Evolutionary conservation across 1,139 yeast species (phyloP).

Genomic region (Blastobotrys illinoisensis): DNA sequence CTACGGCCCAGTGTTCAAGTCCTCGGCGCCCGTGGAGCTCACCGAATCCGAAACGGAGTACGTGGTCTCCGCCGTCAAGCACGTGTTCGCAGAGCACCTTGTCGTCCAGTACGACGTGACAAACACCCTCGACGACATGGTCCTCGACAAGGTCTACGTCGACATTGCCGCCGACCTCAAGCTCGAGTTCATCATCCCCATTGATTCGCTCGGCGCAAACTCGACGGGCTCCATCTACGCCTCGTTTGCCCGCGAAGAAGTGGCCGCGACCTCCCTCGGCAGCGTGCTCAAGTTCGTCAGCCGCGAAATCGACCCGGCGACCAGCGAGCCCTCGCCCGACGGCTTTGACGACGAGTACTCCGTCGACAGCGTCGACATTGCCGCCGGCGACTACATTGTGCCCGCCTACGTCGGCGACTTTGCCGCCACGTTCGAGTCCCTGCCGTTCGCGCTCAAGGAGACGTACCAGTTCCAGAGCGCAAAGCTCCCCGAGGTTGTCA

Average conservation of each 20-base stretch:
- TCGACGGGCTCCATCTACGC: conserved; percentile 73
- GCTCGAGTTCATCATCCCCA: conserved; percentile 67
- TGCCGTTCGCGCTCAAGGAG: conserved; percentile 47
- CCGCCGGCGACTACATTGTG: conserved; percentile 74
- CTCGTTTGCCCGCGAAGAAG: conserved; percentile 52
- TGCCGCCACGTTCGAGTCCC: conserved; percentile 66
- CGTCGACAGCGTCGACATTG: conserved; percentile 70
- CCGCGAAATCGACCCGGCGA: conserved; percentile 73
- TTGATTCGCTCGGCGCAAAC: conserved; percentile 67
- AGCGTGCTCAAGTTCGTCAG: conserved; percentile 71
- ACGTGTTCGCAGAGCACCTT: conserved; percentile 67
- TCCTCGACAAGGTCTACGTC: conserved; percentile 73
- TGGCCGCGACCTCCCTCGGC: conserved; percentile 48
- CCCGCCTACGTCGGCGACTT: conserved; percentile 81
- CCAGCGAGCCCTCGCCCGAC: conserved; percentile 69
- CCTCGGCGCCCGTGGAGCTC: conserved; percentile 61
- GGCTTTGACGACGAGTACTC: conserved; percentile 94
- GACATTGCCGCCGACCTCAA: conserved; percentile 53
- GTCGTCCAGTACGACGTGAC: conserved; percentile 81
- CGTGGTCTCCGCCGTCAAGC: conserved; percentile 80
- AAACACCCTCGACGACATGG: conserved; percentile 75
- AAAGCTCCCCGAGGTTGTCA: conserved; percentile 45
- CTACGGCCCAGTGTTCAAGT: conserved; percentile 72
- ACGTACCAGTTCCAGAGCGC: conserved; percentile 53
- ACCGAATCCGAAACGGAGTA: conserved; percentile 94